phyloP scores from a whole-genome alignment of 2,329 filamentous ascomycete genomes.

The Fusarium decemcellulare region DNA sequence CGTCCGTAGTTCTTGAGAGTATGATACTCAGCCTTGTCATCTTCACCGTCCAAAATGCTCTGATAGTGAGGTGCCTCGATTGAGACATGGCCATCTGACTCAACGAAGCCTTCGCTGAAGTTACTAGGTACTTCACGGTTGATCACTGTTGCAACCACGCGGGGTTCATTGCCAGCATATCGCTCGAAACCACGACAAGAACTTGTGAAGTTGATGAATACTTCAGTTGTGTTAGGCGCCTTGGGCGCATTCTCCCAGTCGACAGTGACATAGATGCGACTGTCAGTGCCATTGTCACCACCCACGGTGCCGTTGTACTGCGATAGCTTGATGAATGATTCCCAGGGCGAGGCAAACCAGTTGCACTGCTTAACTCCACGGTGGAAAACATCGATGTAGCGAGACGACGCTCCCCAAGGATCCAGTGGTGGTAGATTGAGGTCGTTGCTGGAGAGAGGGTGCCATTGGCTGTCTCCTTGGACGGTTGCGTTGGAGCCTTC shows the following conservation, averaged over 20 bases:
- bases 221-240: constrained; percentile 57
- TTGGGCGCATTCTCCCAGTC: constrained; percentile 56
- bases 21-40: constrained; percentile 60
- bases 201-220: constrained; percentile 68
- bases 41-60: constrained; percentile 49
- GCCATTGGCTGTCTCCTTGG: constrained; percentile 63
- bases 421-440: constrained; percentile 52
- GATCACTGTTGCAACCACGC: constrained; percentile 69
- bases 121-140: constrained; percentile 62
- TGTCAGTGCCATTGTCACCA: constrained; percentile 49
- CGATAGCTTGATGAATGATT: constrained; percentile 52
- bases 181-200: constrained; percentile 59
- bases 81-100: constrained; percentile 70
- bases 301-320: constrained; percentile 47
- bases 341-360: constrained; percentile 49
- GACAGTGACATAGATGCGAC: constrained; percentile 49
- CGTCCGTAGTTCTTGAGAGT: constrained; percentile 69
- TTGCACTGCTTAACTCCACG: constrained; percentile 50
- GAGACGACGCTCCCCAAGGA: constrained; percentile 48
- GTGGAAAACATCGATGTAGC: constrained; percentile 55
- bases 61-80: constrained; percentile 69
- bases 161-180: constrained; percentile 57
- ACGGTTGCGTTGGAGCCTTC: constrained; percentile 53
- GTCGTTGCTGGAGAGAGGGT: constrained; percentile 60
- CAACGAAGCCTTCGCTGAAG: constrained; percentile 73